These are phyloP conservation scores for Aspergillus cavernicola DNA, from an alignment of 495 filamentous ascomycete genomes.

Conservation along the genomic window DNA sequence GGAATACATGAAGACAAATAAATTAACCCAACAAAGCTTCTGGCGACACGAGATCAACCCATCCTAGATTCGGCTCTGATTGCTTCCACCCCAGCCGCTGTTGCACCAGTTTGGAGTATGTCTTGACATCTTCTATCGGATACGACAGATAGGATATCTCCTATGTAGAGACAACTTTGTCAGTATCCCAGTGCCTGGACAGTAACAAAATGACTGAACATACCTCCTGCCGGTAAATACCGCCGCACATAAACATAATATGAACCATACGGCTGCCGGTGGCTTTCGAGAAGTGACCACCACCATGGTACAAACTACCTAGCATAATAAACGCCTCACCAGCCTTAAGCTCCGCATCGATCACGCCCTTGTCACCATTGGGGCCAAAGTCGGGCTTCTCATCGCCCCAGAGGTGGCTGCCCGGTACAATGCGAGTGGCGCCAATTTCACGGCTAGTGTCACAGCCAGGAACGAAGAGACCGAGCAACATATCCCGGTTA, in stretches of 20 bases:
- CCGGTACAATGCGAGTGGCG: conserved; percentile 2
- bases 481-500: conserved; percentile 4
- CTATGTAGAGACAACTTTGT: background rate
- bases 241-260: conserved; percentile 11
- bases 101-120: conserved; percentile 3
- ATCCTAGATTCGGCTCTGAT: conserved; percentile 6
- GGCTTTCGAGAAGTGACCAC: background rate
- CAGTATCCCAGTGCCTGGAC: background rate
- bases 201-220: background rate
- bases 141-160: conserved; percentile 8
- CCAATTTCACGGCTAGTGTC: conserved; percentile 1
- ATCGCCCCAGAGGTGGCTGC: conserved; percentile 7
- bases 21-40: background rate
- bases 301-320: conserved; percentile 9
- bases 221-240: conserved; percentile 7
- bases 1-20: too few relatives aligned
- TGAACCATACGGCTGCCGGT: conserved; percentile 2
- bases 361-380: background rate
- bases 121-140: conserved; percentile 5
- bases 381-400: conserved; percentile 1
- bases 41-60: conserved; percentile 8
- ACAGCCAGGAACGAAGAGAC: conserved; percentile 1
- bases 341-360: background rate
- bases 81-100: conserved; percentile 5
- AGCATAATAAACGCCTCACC: conserved; percentile 7